These are phyloP conservation scores for Adansonia gregorii DNA, from an alignment of 441 rosid species.

Conservation along the genomic window DNA sequence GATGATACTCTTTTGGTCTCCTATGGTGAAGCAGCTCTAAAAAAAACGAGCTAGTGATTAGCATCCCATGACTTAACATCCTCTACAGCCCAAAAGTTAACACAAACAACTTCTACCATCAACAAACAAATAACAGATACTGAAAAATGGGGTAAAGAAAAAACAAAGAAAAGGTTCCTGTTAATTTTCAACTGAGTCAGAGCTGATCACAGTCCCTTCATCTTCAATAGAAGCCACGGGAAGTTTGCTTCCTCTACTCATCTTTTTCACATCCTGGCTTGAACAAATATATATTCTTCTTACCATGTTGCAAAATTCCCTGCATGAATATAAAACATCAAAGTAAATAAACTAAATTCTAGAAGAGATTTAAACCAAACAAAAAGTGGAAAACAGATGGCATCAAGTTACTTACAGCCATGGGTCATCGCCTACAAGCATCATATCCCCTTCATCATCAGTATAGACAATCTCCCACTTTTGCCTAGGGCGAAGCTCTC, in stretches of 20 bases:
- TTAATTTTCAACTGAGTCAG: conserved; percentile 44
- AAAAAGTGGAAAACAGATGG: background rate
- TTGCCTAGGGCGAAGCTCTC: conserved; percentile 49
- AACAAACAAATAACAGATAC: conserved; percentile 22
- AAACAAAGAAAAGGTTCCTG: background rate
- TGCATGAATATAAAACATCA: conserved; percentile 27
- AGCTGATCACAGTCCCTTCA: conserved; percentile 53
- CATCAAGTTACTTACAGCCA: conserved; percentile 55
- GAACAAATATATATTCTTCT: conserved; percentile 66
- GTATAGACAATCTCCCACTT: conserved; percentile 75
- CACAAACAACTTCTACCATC: background rate
- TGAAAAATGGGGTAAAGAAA: background rate
- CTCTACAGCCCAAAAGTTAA: conserved; percentile 19
- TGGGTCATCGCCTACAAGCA: conserved; percentile 76
- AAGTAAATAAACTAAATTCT: background rate
- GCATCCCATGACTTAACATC: conserved; percentile 19
- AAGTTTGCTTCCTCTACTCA: conserved; percentile 57
- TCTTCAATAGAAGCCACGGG: conserved; percentile 44
- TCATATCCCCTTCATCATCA: conserved; percentile 78
- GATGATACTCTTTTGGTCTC: conserved; percentile 14
- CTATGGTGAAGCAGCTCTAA: conserved; percentile 37
- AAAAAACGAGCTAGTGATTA: conserved; percentile 39
- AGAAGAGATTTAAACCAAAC: no score
- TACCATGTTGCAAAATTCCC: conserved; percentile 78
- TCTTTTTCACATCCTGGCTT: conserved; percentile 70